Evolutionary conservation across 768 basidiomycete species (phyloP).

Genomic region (Lactarius sanguifluus): DNA sequence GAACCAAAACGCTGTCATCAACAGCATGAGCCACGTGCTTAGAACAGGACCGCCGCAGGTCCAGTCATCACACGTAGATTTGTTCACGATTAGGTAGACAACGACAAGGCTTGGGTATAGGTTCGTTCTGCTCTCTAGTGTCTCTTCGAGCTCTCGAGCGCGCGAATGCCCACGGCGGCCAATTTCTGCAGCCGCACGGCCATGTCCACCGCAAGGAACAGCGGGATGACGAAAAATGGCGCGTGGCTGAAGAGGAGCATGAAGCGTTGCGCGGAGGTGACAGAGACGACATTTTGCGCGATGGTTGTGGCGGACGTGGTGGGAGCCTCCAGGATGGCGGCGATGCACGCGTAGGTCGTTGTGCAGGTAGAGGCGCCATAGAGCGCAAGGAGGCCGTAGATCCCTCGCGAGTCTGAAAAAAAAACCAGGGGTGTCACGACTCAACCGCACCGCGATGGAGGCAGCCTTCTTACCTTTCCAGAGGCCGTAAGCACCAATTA

Average conservation of each 20-base stretch:
- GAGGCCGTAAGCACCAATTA: conserved; percentile 62
- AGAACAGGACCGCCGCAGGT: not conserved
- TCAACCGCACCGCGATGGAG: not conserved
- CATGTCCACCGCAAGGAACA: conserved; percentile 77
- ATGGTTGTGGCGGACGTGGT: conserved; percentile 39
- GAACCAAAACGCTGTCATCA: not conserved
- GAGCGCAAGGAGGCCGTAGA: conserved; percentile 63
- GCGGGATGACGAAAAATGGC: conserved; percentile 71
- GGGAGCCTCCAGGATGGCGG: conserved; percentile 56
- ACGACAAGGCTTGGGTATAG: not conserved
- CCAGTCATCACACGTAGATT: not conserved
- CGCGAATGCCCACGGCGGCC: conserved; percentile 19
- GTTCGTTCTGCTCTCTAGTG: not conserved
- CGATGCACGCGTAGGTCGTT: conserved; percentile 72
- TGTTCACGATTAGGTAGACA: not conserved
- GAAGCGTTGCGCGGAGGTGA: conserved; percentile 52
- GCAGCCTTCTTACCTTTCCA: conserved; percentile 48
- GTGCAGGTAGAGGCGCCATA: conserved; percentile 80
- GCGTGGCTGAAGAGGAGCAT: conserved; percentile 68
- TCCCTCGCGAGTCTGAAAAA: conserved; percentile 46
- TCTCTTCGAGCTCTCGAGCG: conserved; percentile 11
- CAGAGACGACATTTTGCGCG: conserved; percentile 37
- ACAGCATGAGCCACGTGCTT: not conserved
- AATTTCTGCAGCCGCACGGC: conserved; percentile 37
- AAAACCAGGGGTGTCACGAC: not conserved